Base-by-base conservation (phyloP, 2,329 filamentous ascomycete species). In the Dryadomyces sulphureus region DNA sequence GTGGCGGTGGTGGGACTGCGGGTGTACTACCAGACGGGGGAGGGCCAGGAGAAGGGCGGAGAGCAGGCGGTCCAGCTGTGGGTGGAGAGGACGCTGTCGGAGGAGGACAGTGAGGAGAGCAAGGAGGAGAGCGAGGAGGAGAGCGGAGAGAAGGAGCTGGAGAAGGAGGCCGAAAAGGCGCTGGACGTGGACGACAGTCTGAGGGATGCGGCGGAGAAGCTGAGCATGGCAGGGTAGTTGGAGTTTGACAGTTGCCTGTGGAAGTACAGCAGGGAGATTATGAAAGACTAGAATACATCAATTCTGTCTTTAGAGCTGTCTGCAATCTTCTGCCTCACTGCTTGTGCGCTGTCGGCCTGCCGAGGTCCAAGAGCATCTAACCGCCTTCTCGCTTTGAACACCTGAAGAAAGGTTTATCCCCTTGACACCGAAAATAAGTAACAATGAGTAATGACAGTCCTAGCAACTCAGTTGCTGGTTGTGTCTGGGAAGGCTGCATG, bases 1-100 rank as follows among this genome's bases (percentile, higher is more conserved):
- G 66, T 79, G 11, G 73, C 67, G 16, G 73, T 78, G 14, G 68
- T 80, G 0, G 75, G 77, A 0, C 59, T 81, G 46, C 67, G 74
- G 19, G 67, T 81, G 7, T 80, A 79, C 56, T 68, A 72, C 58
- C 69, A 68, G 35, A 30, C 25, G 51, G 60, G 57, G 7, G 45
- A 40, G 1, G 49, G 49, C 14, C 49, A 45, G 11, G 38, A 34
- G 17, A 34, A 43, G 16, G 49, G 34, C 4, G 47, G 32, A n/a
- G 49, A 46, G 12, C 49, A 54, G 45, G 43, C 55, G 14, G 55
- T 61, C 12, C 35, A 49, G 50, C 25, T 61, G 43, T 45, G 53
- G 30, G 54, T 60, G 16, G 54, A 57, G 38, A 47, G 56, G 46
- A 57, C 56, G 24, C 55, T 53, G 38, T 45, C 44, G 16, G 8